Base-by-base conservation (phyloP, 164 flowering plant species). In the Warburgia ugandensis region DNA sequence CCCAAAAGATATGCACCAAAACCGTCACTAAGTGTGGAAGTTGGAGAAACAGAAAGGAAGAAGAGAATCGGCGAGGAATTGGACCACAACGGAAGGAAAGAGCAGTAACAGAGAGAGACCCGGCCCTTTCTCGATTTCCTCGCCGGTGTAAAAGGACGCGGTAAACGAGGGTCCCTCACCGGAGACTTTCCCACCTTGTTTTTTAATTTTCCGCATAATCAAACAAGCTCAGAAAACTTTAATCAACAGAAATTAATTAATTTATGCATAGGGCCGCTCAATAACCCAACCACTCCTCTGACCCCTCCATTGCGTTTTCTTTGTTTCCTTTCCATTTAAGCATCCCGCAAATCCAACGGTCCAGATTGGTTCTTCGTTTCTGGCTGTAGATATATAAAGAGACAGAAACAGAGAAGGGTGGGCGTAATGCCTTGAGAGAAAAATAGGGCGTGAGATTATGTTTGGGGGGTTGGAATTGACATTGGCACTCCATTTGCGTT, bases 251-350 rank as follows among this genome's bases (percentile, higher is more conserved):
- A n/a, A 29, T 51, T 17, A 14, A 26, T 37, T 3, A 36, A 23
- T 66, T 56, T 52, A 38, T 55, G 54, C 66, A 68, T 67, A 43
- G 75, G 75, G 75, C 71, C 48, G 69, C 70, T 65, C 65, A 68
- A 69, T 62, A 59, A 68, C 73, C 67, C 80, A 79, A 76, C 80
- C 44, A 76, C 79, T 70, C 80, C 71, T 69, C 84, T 79, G 84
- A 76, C 79, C 63, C 71, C 36, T 54, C 52, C 44, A 41, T 29
- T 9, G 58, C 56, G 50, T 60, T 54, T 33, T 44, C n/a, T 48
- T 19, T 1, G 22, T 6, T 20, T 48, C 20, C 6, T 9, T 48
- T 45, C 2, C n/a, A n/a, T n/a, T n/a, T n/a, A n/a, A n/a, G n/a
- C n/a, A n/a, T n/a, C 26, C 30, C 31, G 22, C 45, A 20, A 5